These are phyloP conservation scores for Candida railenensis DNA, from an alignment of 805 yeast species.

Conservation along the genomic window DNA sequence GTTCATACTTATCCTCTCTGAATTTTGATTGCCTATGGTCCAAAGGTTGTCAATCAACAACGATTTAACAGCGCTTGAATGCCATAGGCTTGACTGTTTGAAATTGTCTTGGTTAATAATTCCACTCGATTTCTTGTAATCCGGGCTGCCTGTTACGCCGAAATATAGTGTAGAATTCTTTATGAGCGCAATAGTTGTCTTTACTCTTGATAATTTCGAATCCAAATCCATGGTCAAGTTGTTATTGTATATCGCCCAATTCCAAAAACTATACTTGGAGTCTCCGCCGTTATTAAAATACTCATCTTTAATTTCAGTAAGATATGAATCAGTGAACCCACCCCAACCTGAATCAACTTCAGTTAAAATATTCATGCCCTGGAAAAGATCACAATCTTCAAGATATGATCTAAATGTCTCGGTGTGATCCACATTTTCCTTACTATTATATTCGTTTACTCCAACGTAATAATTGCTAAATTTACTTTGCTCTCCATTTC, in stretches of 20 bases:
- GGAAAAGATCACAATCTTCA: slow-evolving; percentile 73
- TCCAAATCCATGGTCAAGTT: slow-evolving; percentile 4
- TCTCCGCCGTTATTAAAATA: slow-evolving; percentile 43
- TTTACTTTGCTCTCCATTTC: slow-evolving; percentile 20
- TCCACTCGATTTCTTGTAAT: not conserved
- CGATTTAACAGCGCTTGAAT: slow-evolving; percentile 16
- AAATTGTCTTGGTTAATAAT: slow-evolving; percentile 8
- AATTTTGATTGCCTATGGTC: slow-evolving; percentile 37
- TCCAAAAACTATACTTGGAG: slow-evolving; percentile 37
- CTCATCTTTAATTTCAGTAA: slow-evolving; percentile 67
- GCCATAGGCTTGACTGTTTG: slow-evolving; percentile 18
- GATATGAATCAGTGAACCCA: slow-evolving; percentile 57
- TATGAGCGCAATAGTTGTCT: slow-evolving; percentile 44
- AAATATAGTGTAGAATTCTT: slow-evolving; percentile 52
- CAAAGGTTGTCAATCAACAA: slow-evolving; percentile 30
- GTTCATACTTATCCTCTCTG: slow-evolving; percentile 36
- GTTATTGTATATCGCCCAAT: slow-evolving; percentile 20
- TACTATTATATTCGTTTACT: slow-evolving; percentile 51
- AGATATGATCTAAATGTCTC: slow-evolving; percentile 62
- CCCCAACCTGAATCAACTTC: slow-evolving; percentile 86
- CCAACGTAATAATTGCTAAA: slow-evolving; percentile 60
- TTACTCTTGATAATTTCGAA: slow-evolving; percentile 40
- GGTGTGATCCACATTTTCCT: slow-evolving; percentile 19
- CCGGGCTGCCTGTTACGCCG: slow-evolving; percentile 39
- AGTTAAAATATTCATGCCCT: slow-evolving; percentile 67